Conservation (phyloP, 768 basidiomycete species). For the Boletus rubropictus region DNA sequence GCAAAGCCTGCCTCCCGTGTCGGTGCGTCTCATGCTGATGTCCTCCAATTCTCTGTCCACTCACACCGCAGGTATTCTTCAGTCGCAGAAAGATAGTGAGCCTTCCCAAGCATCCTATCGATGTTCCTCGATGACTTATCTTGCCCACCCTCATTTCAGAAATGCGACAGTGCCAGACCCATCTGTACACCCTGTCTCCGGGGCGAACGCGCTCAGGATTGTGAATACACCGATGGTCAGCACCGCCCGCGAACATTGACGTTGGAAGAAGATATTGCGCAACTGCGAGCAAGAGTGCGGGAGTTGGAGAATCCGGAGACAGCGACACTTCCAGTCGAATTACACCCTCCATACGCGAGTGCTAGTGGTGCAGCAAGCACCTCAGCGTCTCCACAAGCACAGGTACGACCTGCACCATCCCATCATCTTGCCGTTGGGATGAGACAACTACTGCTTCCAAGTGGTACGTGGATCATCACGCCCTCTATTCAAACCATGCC, state of each 20-base stretch:
- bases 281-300: conserved; percentile 50
- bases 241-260: conserved; percentile 54
- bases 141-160: conserved; percentile 31
- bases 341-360: conserved; percentile 45
- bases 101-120: no score
- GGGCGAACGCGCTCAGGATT: conserved; percentile 58
- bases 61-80: not conserved
- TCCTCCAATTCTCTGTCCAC: not conserved
- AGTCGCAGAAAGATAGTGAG: conserved; percentile 49
- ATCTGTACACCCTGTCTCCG: conserved; percentile 58
- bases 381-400: not conserved
- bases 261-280: conserved; percentile 53
- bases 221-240: conserved; percentile 65
- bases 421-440: not conserved
- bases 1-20: conserved; percentile 50
- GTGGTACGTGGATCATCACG: not conserved
- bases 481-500: no score
- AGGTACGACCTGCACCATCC: not conserved
- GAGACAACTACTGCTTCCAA: not conserved
- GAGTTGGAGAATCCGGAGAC: conserved; percentile 53
- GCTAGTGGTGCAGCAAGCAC: not conserved
- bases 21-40: conserved; percentile 31
- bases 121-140: not conserved
- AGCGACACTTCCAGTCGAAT: conserved; percentile 41
- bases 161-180: conserved; percentile 63